phyloP scores from a whole-genome alignment of 2,329 filamentous ascomycete species.

The Penicillium psychrosexuale region DNA sequence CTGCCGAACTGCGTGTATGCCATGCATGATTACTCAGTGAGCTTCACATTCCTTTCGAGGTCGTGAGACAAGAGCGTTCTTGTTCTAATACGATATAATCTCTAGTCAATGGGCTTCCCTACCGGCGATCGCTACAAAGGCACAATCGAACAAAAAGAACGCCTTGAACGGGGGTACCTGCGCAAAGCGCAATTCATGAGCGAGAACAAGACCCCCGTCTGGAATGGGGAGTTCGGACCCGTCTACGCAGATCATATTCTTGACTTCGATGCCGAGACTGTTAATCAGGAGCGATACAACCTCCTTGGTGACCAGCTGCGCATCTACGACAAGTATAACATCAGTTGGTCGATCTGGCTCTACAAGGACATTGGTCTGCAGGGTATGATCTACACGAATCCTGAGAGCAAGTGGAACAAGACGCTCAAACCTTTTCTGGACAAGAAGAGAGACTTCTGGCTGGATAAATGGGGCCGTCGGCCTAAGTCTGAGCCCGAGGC shows the following conservation, averaged over 20 bases:
- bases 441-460: slow-evolving; percentile 54
- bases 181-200: slow-evolving; percentile 51
- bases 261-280: slow-evolving; percentile 35
- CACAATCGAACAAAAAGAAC: slow-evolving; percentile 40
- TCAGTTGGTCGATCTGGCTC: slow-evolving; percentile 60
- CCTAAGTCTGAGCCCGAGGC: slow-evolving; percentile 45
- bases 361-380: slow-evolving; percentile 59
- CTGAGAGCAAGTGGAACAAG: slow-evolving; percentile 50
- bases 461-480: slow-evolving; percentile 56
- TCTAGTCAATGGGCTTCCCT: slow-evolving; percentile 44
- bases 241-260: slow-evolving; percentile 36
- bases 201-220: slow-evolving; percentile 43
- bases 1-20: slow-evolving; percentile 49
- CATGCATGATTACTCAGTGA: slow-evolving; percentile 44
- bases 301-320: slow-evolving; percentile 49
- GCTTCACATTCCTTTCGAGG: not conserved
- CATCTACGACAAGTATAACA: slow-evolving; percentile 53
- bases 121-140: slow-evolving; percentile 42
- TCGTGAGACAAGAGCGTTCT: too few relatives aligned
- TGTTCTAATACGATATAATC: not conserved
- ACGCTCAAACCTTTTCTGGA: slow-evolving; percentile 52
- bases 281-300: slow-evolving; percentile 47
- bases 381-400: slow-evolving; percentile 53
- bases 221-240: slow-evolving; percentile 55
- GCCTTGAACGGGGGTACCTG: slow-evolving; percentile 43